phyloP scores from a whole-genome alignment of 2,329 filamentous ascomycete genomes.

The Parastagonospora nodorum region DNA sequence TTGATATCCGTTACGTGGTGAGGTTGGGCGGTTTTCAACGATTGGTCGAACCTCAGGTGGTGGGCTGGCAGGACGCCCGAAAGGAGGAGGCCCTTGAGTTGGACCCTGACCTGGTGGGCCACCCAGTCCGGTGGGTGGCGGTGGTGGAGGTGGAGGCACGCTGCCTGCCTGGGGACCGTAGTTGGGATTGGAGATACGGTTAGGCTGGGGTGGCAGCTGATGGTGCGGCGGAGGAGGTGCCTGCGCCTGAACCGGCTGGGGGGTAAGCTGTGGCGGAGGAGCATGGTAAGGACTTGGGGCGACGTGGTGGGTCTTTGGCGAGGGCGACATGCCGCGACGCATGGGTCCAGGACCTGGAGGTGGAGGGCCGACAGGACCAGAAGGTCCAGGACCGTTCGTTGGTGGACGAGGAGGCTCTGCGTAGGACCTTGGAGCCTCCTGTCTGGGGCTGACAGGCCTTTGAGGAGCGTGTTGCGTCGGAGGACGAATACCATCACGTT shows the following conservation, averaged over 20 bases:
- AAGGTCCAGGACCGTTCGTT: conserved; percentile 50
- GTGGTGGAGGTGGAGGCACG: conserved; percentile 60
- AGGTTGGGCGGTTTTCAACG: conserved; percentile 84
- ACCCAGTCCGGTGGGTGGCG: conserved; percentile 57
- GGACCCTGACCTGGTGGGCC: conserved; percentile 59
- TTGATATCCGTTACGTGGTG: conserved; percentile 86
- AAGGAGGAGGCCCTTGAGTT: conserved; percentile 63
- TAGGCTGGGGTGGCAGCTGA: conserved; percentile 47
- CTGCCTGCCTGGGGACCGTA: conserved; percentile 50
- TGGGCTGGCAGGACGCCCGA: conserved; percentile 75
- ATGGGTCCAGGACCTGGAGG: conserved; percentile 48
- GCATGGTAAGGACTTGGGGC: conserved; percentile 58
- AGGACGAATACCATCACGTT: conserved; percentile 72
- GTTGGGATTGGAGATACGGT: conserved; percentile 54
- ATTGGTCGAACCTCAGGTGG: conserved; percentile 82
- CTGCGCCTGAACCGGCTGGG: conserved; percentile 57
- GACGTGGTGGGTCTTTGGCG: conserved; percentile 62
- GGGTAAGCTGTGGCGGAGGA: conserved; percentile 52
- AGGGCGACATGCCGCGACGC: conserved; percentile 61
- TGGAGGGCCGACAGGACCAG: conserved; percentile 41
- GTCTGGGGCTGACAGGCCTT: conserved; percentile 76
- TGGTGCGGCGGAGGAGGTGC: conserved; percentile 42
- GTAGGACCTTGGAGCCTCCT: conserved; percentile 72
- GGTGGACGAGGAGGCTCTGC: conserved; percentile 66
- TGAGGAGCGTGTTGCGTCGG: conserved; percentile 67